Conservation (phyloP, 257 asterid genomes). For the Solanum lycopersicoides region DNA sequence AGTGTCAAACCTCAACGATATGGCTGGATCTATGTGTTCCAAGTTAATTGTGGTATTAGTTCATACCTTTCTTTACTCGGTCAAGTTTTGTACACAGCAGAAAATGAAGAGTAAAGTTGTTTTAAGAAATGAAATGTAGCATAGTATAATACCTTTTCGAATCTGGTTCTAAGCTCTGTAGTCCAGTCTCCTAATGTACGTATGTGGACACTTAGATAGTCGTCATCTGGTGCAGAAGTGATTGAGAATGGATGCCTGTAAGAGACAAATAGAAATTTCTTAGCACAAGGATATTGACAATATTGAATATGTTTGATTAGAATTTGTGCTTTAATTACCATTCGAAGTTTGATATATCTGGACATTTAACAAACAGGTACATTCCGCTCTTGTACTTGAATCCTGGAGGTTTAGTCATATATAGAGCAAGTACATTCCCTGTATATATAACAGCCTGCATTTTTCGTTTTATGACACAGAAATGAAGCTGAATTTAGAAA, state of each 20-base stretch:
- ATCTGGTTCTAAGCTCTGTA: conserved; percentile 53
- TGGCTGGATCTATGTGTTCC: background rate
- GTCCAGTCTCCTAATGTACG: conserved; percentile 95
- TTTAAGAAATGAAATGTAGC: background rate
- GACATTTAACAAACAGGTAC: conserved; percentile 87
- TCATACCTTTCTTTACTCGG: background rate
- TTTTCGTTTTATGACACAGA: background rate
- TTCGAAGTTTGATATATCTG: conserved; percentile 63
- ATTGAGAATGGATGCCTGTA: conserved; percentile 93
- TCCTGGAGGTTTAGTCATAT: conserved; percentile 76
- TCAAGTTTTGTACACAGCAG: background rate
- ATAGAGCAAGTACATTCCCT: conserved; percentile 75
- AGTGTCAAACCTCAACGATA: background rate
- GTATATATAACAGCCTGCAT: conserved; percentile 76
- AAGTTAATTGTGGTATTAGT: background rate
- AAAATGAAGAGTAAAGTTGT: background rate
- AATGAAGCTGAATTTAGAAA: background rate
- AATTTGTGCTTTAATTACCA: conserved; percentile 33
- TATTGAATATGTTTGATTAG: background rate
- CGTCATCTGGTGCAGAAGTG: conserved; percentile 93
- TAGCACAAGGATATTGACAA: background rate
- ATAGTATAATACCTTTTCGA: conserved; percentile 40
- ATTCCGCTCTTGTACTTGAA: conserved; percentile 94
- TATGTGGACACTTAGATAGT: conserved; percentile 68
- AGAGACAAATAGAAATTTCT: background rate